A percentile compares a stretch with the other conserved stretches of the same genome.
Evolutionary conservation across 75 land plant genomes (phyloP).

Genomic region (Selaginella tamariscina): DNA sequence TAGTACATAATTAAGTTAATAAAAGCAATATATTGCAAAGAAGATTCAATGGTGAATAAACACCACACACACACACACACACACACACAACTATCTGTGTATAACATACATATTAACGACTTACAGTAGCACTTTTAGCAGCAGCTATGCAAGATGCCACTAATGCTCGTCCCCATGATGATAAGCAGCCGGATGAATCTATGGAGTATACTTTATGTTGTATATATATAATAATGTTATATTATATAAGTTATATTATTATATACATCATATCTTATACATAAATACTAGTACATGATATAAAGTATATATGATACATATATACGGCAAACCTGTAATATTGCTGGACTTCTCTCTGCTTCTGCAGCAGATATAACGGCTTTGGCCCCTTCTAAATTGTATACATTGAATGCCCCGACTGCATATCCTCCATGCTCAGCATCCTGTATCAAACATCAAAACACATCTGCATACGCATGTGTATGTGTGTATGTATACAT

Average conservation of each 20-base stretch:
- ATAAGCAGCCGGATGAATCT: constrained; percentile 92
- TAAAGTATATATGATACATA: too few species aligned
- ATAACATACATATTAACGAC: too few species aligned
- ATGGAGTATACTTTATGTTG: neutral
- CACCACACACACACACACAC: too few species aligned
- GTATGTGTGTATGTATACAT: too few species aligned
- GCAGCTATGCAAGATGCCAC: constrained; percentile 80
- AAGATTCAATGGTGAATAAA: too few species aligned
- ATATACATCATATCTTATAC: too few species aligned
- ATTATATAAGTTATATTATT: too few species aligned
- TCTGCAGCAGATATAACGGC: constrained; percentile 96
- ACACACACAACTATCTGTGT: too few species aligned
- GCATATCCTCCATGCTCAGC: constrained; percentile 82
- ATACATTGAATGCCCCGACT: constrained; percentile 95
- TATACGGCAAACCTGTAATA: constrained; percentile 54
- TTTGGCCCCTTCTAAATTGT: constrained; percentile 82
- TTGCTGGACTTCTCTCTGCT: constrained; percentile 81
- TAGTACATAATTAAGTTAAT: neutral
- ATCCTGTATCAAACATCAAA: constrained; percentile 29
- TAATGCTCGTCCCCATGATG: constrained; percentile 68
- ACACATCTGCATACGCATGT: neutral
- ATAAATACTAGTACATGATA: neutral
- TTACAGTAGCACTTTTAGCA: constrained; percentile 73
- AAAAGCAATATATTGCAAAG: too few species aligned
- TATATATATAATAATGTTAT: too few species aligned